These are phyloP conservation scores for Tuber magnatum DNA, from an alignment of 495 filamentous ascomycete species.

Conservation along the genomic window DNA sequence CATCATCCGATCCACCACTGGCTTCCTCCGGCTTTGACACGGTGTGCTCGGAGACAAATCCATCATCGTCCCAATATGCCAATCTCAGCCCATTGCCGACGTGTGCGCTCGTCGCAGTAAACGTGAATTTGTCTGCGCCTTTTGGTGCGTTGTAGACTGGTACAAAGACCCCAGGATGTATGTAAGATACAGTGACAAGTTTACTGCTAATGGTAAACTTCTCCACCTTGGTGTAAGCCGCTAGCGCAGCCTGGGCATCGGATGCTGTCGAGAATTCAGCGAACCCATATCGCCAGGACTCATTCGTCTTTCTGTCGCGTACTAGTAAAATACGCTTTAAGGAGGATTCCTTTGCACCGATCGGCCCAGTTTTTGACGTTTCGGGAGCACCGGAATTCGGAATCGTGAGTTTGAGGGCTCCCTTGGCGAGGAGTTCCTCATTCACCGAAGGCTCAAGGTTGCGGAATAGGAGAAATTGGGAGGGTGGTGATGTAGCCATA, in stretches of 20 bases:
- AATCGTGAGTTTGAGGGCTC: conserved; percentile 63
- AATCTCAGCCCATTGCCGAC: conserved; percentile 53
- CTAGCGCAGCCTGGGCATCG: conserved; percentile 71
- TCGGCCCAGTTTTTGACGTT: conserved; percentile 28
- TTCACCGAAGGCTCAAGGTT: conserved; percentile 65
- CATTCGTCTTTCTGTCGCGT: conserved; percentile 63
- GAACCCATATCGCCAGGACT: conserved; percentile 83
- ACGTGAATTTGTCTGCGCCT: conserved; percentile 58
- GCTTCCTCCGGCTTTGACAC: conserved; percentile 51
- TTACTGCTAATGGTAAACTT: conserved; percentile 81
- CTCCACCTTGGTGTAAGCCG: conserved; percentile 64
- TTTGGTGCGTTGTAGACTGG: conserved; percentile 56
- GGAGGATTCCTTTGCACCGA: conserved; percentile 70
- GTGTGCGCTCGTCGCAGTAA: conserved; percentile 62
- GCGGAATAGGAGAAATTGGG: conserved; percentile 73
- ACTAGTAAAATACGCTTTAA: conserved; percentile 72
- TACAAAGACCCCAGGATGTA: conserved; percentile 83
- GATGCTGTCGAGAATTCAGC: conserved; percentile 72
- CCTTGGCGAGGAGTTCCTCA: conserved; percentile 71
- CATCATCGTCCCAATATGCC: conserved; percentile 78
- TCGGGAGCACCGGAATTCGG: conserved; percentile 23
- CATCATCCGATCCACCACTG: conserved; percentile 6
- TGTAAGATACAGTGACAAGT: conserved; percentile 66
- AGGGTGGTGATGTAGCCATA: conserved; percentile 65
- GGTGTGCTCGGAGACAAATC: conserved; percentile 61